phyloP scores from a whole-genome alignment of 495 filamentous ascomycete species.

The Astrocystis sublimbata region DNA sequence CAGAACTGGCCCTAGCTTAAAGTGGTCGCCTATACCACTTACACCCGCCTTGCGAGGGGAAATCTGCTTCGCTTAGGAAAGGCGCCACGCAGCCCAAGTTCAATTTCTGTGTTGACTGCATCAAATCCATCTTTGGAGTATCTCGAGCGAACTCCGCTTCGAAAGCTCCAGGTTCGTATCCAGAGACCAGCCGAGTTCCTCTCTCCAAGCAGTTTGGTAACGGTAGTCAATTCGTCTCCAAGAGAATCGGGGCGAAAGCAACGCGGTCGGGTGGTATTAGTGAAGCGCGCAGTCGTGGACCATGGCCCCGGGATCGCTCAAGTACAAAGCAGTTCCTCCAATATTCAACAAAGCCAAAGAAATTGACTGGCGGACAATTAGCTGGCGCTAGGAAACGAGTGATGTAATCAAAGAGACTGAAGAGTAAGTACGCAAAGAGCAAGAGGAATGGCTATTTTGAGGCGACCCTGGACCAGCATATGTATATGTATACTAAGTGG shows the following conservation, averaged over 20 bases:
- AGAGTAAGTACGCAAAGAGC: constrained; percentile 3
- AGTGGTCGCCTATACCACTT: constrained; percentile 30
- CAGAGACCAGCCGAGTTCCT: not conserved
- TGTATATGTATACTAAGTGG: constrained; percentile 7
- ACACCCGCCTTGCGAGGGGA: constrained; percentile 43
- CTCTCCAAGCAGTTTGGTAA: not conserved
- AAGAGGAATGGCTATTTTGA: constrained; percentile 16
- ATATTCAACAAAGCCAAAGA: constrained; percentile 2
- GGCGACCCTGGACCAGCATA: constrained; percentile 11
- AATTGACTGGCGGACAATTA: not conserved
- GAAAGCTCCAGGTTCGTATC: not conserved
- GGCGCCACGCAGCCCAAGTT: constrained; percentile 34
- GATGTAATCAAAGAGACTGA: not conserved
- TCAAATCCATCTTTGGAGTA: constrained; percentile 29
- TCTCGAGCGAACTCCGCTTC: not conserved
- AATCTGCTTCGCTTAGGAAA: constrained; percentile 34
- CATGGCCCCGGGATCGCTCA: constrained; percentile 13
- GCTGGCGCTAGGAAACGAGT: not conserved
- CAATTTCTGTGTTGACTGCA: constrained; percentile 19
- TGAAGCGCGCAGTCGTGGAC: constrained; percentile 1
- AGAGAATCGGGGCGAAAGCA: not conserved
- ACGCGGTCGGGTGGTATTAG: not conserved
- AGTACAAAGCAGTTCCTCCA: constrained; percentile 4
- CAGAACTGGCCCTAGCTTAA: constrained; percentile 1
- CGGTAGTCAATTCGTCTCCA: not conserved